Percentiles rank a stretch among this genome's conserved stretches.
Conservation (phyloP, 768 basidiomycete genomes). For the Omphalotus guepiniiformis region DNA sequence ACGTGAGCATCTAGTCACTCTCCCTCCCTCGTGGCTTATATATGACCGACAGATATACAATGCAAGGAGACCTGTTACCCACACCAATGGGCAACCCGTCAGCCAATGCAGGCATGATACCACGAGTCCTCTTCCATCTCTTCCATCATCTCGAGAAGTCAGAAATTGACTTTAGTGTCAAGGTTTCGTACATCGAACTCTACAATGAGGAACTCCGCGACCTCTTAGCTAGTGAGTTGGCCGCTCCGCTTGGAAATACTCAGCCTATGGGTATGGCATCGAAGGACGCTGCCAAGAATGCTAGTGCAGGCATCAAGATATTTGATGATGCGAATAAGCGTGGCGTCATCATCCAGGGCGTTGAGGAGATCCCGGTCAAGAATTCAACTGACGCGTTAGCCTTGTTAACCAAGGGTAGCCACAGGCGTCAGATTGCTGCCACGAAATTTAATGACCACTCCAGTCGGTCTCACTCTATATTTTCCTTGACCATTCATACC, state of each 20-base stretch:
- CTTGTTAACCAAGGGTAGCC: conserved; percentile 84
- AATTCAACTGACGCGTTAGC: conserved; percentile 79
- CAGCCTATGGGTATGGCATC: conserved; percentile 75
- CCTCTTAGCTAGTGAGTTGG: conserved; percentile 76
- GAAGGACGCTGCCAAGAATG: conserved; percentile 39
- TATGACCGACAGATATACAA: conserved; percentile 64
- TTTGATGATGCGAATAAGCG: conserved; percentile 89
- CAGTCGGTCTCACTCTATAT: conserved; percentile 95
- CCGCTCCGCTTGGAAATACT: conserved; percentile 56
- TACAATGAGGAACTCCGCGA: conserved; percentile 99
- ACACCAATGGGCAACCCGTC: conserved; percentile 88
- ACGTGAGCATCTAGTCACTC: conserved; percentile 86
- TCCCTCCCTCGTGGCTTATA: neutral
- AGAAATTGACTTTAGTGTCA: conserved; percentile 83
- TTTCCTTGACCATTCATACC: conserved; percentile 91
- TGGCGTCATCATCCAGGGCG: conserved; percentile 90
- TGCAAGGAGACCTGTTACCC: conserved; percentile 90
- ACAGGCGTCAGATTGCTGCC: conserved; percentile 87
- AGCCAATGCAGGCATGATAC: conserved; percentile 90
- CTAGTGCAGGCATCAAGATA: conserved; percentile 69
- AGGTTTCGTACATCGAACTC: conserved; percentile 89
- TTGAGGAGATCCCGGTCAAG: conserved; percentile 86
- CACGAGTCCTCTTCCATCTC: conserved; percentile 85
- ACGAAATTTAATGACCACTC: conserved; percentile 99
- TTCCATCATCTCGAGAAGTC: conserved; percentile 84